Conservation (phyloP, 176 grass and related monocot species). For the Elymus sibiricus region DNA sequence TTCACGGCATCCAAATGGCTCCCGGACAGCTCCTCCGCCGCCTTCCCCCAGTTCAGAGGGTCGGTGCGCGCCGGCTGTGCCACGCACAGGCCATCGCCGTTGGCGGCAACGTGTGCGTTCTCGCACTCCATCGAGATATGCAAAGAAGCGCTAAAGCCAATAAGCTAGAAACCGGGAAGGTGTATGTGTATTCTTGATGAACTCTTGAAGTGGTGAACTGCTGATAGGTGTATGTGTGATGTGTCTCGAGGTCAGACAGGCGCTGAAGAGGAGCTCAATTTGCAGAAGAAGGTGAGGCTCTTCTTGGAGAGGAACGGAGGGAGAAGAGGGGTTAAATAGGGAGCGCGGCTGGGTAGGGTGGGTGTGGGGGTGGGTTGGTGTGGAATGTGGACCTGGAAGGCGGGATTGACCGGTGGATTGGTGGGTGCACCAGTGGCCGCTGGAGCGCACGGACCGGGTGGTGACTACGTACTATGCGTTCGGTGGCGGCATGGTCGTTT, state of each 20-base stretch:
- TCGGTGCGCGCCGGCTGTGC: constrained; percentile 22
- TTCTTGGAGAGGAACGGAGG: constrained; percentile 39
- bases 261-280: constrained; percentile 29
- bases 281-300: background rate
- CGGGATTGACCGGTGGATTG: background rate
- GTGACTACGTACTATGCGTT: background rate
- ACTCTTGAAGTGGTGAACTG: background rate
- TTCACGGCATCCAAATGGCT: constrained; percentile 78
- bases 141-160: background rate
- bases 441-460: background rate
- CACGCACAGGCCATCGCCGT: constrained; percentile 33
- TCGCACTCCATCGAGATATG: constrained; percentile 23
- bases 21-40: constrained; percentile 44
- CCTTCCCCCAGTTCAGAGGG: constrained; percentile 63
- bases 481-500: background rate
- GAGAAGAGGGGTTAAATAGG: constrained; percentile 55
- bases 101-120: constrained; percentile 8
- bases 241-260: background rate
- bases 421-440: background rate
- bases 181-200: background rate
- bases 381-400: background rate
- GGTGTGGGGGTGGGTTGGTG: constrained; percentile 12
- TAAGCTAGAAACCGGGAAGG: background rate
- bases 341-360: background rate
- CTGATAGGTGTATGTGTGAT: background rate